Percentiles rank a stretch among this genome's conserved stretches.
Conservation (phyloP, 2,329 filamentous ascomycete species). For the Teratosphaeria zuluensis region DNA sequence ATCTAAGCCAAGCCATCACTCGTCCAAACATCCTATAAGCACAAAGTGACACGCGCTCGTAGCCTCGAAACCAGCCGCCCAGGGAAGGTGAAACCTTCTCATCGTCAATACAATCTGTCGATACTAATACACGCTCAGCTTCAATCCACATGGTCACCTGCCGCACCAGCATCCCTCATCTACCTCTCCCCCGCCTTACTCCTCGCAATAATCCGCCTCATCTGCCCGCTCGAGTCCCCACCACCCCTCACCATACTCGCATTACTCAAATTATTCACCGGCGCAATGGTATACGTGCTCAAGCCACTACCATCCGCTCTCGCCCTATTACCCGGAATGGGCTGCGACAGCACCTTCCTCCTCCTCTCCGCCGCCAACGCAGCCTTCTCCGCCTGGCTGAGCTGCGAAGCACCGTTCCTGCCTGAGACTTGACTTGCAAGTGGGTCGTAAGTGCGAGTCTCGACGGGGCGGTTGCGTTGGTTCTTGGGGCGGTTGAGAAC, state of each 20-base stretch:
- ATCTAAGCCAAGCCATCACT: too few relatives aligned
- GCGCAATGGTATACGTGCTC: constrained; percentile 53
- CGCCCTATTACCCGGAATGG: constrained; percentile 47
- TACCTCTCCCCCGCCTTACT: not conserved
- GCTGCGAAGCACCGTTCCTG: constrained; percentile 12
- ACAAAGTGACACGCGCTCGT: too few relatives aligned
- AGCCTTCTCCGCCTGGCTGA: constrained; percentile 27
- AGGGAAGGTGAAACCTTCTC: too few relatives aligned
- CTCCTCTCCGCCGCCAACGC: constrained; percentile 41
- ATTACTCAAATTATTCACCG: constrained; percentile 42
- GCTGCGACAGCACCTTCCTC: constrained; percentile 43
- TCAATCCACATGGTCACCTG: too few relatives aligned
- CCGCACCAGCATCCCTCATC: not conserved
- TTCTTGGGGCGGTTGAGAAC: constrained; percentile 80
- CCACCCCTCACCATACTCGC: constrained; percentile 8
- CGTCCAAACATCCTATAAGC: too few relatives aligned
- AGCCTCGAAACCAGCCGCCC: too few relatives aligned
- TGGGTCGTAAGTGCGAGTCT: constrained; percentile 51
- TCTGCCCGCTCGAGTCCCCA: not conserved
- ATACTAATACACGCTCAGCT: too few relatives aligned
- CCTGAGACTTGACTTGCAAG: constrained; percentile 18
- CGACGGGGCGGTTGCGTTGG: constrained; percentile 71
- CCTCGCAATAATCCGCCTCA: not conserved
- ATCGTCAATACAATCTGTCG: too few relatives aligned
- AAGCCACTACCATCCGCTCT: constrained; percentile 47